Evolutionary conservation across 2,329 filamentous ascomycete species (phyloP).

Genomic region (Aspergillus carbonarius): DNA sequence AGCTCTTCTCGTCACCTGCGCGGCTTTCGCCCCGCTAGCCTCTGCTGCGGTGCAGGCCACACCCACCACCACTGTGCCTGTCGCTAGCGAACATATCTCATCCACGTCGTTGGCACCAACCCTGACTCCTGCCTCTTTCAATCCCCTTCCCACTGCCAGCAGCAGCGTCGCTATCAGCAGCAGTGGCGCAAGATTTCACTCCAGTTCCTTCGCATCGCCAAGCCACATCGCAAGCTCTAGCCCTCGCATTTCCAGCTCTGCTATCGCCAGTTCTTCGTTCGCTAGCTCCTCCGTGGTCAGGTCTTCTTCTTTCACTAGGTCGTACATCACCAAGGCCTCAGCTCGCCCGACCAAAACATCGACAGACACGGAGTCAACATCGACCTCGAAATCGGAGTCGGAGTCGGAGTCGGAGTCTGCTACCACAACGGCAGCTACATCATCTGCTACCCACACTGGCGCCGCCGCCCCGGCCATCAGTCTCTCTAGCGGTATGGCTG

Average conservation of each 20-base stretch:
- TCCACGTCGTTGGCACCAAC: slow-evolving; percentile 14
- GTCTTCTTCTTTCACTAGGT: slow-evolving; percentile 12
- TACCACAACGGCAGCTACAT: slow-evolving; percentile 1
- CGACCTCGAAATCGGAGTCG: not conserved
- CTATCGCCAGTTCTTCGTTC: not conserved
- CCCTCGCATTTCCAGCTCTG: slow-evolving; percentile 8
- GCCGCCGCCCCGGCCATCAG: slow-evolving; percentile 23
- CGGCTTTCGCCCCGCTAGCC: slow-evolving; percentile 30
- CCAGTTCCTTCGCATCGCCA: slow-evolving; percentile 1
- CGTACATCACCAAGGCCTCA: slow-evolving; percentile 22
- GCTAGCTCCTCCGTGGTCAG: not conserved
- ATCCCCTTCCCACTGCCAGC: slow-evolving; percentile 10
- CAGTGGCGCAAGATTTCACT: slow-evolving; percentile 13
- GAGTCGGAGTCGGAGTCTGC: not conserved
- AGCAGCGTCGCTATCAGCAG: slow-evolving; percentile 3
- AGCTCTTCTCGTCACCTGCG: slow-evolving; percentile 29
- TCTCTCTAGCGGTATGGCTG: slow-evolving; percentile 28
- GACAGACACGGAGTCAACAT: not conserved
- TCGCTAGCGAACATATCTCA: slow-evolving; percentile 22
- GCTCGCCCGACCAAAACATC: slow-evolving; percentile 10
- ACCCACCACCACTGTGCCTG: slow-evolving; percentile 12
- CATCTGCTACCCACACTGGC: slow-evolving; percentile 19
- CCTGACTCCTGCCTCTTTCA: slow-evolving; percentile 13
- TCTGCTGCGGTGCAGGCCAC: slow-evolving; percentile 26
- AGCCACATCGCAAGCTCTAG: slow-evolving; percentile 8